Conservation (phyloP, 2,329 filamentous ascomycete genomes). For the Verticillium nonalfalfae region DNA sequence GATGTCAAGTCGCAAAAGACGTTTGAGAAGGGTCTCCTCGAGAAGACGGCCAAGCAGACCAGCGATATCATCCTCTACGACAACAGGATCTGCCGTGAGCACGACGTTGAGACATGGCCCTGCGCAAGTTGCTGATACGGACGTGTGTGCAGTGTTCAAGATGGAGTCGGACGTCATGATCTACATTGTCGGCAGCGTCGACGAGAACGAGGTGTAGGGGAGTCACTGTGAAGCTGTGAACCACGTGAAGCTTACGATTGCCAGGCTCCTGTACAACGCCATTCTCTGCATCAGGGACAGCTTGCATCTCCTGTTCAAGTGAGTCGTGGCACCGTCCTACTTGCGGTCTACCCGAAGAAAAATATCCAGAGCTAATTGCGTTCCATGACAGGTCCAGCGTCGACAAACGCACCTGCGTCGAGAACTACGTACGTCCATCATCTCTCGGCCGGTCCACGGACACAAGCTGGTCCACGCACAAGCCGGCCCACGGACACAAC, state of each 20-base stretch:
- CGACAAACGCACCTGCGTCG: conserved; percentile 94
- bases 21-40: conserved; percentile 91
- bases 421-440: conserved; percentile 63
- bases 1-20: conserved; percentile 90
- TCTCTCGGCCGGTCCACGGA: not conserved
- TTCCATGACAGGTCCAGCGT: conserved; percentile 73
- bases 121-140: conserved; percentile 40
- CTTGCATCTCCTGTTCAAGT: conserved; percentile 90
- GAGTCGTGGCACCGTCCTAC: conserved; percentile 20
- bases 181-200: conserved; percentile 83
- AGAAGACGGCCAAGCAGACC: conserved; percentile 94
- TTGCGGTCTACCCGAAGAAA: not conserved
- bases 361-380: not conserved
- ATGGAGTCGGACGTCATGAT: conserved; percentile 94
- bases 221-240: not conserved
- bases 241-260: not conserved
- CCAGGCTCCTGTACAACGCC: conserved; percentile 75
- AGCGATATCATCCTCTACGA: conserved; percentile 97
- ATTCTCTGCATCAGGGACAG: conserved; percentile 86
- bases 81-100: conserved; percentile 58
- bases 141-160: conserved; percentile 60
- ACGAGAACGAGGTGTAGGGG: conserved; percentile 89
- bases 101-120: not conserved
- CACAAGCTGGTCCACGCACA: too few relatives aligned
- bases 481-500: too few relatives aligned